Conservation (phyloP, 2,329 filamentous ascomycete genomes). For the Emydomyces testavorans region DNA sequence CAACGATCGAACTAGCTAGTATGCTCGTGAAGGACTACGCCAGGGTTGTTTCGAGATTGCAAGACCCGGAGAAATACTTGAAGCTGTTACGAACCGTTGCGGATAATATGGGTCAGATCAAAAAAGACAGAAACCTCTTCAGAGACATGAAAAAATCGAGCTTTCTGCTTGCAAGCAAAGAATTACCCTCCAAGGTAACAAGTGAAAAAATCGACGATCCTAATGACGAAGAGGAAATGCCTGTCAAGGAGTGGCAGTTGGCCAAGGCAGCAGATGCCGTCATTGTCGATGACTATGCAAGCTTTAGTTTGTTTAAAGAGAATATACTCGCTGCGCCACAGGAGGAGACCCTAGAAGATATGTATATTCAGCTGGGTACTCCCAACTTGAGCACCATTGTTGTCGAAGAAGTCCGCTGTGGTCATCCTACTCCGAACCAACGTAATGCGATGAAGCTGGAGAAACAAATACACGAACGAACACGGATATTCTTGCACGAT, state of each 20-base stretch:
- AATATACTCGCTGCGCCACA: slow-evolving; percentile 76
- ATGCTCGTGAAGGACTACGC: slow-evolving; percentile 77
- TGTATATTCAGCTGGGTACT: slow-evolving; percentile 73
- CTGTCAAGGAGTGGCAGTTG: slow-evolving; percentile 68
- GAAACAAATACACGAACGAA: slow-evolving; percentile 74
- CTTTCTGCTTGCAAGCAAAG: slow-evolving; percentile 74
- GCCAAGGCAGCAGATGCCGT: slow-evolving; percentile 61
- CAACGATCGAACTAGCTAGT: slow-evolving; percentile 69
- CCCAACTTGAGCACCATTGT: slow-evolving; percentile 65
- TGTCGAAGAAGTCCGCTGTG: slow-evolving; percentile 64
- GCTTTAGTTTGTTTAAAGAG: slow-evolving; percentile 78
- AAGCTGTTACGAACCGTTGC: slow-evolving; percentile 70
- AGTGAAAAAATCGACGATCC: slow-evolving; percentile 33
- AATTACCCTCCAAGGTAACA: slow-evolving; percentile 17
- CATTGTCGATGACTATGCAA: slow-evolving; percentile 76
- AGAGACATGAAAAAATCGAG: slow-evolving; percentile 60
- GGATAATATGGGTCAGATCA: slow-evolving; percentile 57
- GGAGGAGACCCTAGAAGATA: slow-evolving; percentile 72
- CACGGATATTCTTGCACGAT: slow-evolving; percentile 80
- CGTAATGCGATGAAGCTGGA: slow-evolving; percentile 56
- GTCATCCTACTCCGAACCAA: slow-evolving; percentile 54
- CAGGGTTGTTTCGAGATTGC: slow-evolving; percentile 65
- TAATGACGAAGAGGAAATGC: slow-evolving; percentile 49
- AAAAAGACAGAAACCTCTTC: slow-evolving; percentile 67
- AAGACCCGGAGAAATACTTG: slow-evolving; percentile 75